phyloP scores from a whole-genome alignment of 2,329 filamentous ascomycete genomes.

The Thelonectria discophora region DNA sequence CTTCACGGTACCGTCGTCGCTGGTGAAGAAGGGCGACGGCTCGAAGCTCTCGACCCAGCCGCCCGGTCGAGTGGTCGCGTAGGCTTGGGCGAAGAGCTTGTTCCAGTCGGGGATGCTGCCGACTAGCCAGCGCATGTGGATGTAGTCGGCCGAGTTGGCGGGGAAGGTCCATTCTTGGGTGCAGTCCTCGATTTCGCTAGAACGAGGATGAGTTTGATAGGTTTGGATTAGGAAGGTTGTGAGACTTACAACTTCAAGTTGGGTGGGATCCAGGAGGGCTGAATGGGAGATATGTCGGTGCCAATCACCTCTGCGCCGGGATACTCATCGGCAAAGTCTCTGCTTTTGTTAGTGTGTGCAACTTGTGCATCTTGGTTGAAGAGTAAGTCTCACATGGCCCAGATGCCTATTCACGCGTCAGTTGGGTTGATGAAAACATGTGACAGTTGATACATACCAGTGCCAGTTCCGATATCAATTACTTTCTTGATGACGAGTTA shows the following conservation, averaged over 20 bases:
- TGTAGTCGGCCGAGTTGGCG: slow-evolving; percentile 18
- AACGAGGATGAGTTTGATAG: too few relatives aligned
- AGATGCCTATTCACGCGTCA: neutral
- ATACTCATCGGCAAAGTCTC: slow-evolving; percentile 24
- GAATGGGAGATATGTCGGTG: slow-evolving; percentile 21
- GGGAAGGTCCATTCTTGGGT: slow-evolving; percentile 12
- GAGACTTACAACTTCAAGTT: slow-evolving; percentile 13
- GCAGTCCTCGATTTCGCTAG: slow-evolving; percentile 16
- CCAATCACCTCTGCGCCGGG: slow-evolving; percentile 18
- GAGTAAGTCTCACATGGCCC: neutral
- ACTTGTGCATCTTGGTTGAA: too few relatives aligned
- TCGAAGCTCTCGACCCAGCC: slow-evolving; percentile 17
- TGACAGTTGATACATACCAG: neutral
- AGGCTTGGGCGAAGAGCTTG: slow-evolving; percentile 17
- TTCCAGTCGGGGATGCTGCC: slow-evolving; percentile 21
- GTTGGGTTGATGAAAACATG: too few relatives aligned
- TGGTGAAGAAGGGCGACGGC: neutral
- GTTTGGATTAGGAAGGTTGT: too few relatives aligned
- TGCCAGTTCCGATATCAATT: neutral
- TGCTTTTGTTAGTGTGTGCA: too few relatives aligned
- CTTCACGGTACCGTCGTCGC: neutral
- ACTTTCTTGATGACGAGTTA: neutral
- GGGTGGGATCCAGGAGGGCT: slow-evolving; percentile 14
- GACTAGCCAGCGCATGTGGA: slow-evolving; percentile 17
- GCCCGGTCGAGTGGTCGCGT: slow-evolving; percentile 15